Evolutionary conservation across 345 rosid genomes (phyloP).

Genomic region (Eucalyptus curtisii): DNA sequence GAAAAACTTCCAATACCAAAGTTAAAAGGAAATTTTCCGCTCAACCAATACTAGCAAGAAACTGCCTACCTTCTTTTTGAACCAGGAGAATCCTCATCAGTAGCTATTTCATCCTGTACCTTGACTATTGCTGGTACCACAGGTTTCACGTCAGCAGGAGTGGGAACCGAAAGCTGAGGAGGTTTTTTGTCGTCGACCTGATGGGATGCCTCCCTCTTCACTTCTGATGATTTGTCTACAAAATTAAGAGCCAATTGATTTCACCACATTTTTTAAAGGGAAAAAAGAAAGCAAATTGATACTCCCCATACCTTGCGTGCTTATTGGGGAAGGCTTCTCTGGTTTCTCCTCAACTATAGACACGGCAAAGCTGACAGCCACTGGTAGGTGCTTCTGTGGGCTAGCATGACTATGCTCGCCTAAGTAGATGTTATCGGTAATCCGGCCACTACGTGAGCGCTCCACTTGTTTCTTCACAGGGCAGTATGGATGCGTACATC

Average conservation of each 20-base stretch:
- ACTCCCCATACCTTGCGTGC: constrained; percentile 28
- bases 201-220: constrained; percentile 21
- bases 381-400: constrained; percentile 25
- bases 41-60: not conserved
- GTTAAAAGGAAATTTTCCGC: not conserved
- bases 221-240: constrained; percentile 34
- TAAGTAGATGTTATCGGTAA: constrained; percentile 49
- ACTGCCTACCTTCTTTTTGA: constrained; percentile 53
- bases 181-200: constrained; percentile 17
- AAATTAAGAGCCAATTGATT: not conserved
- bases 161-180: constrained; percentile 17
- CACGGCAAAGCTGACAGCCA: constrained; percentile 23
- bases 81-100: constrained; percentile 26
- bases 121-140: constrained; percentile 26
- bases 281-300: not conserved
- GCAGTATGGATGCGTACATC: constrained; percentile 73
- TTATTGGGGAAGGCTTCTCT: constrained; percentile 14
- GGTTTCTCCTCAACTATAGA: constrained; percentile 40
- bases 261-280: not conserved
- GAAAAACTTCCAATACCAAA: not conserved
- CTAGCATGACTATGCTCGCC: constrained; percentile 80
- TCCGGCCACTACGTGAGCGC: constrained; percentile 51
- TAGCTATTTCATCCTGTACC: constrained; percentile 24
- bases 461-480: constrained; percentile 87
- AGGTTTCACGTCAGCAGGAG: constrained; percentile 25